phyloP scores from a whole-genome alignment of 768 basidiomycete genomes.

The Suillus placidus region DNA sequence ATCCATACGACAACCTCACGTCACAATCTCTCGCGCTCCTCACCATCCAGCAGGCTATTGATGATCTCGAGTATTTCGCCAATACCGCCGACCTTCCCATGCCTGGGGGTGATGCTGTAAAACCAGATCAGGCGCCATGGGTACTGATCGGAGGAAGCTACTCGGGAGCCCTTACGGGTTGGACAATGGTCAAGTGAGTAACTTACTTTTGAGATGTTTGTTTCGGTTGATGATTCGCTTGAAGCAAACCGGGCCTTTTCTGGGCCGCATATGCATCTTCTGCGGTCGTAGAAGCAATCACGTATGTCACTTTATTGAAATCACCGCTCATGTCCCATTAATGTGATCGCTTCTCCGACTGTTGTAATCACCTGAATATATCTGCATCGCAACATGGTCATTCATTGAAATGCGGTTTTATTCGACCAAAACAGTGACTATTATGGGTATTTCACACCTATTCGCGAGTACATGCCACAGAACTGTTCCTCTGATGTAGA shows the following conservation, averaged over 20 bases:
- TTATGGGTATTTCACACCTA: slow-evolving; percentile 66
- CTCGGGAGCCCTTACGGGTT: slow-evolving; percentile 53
- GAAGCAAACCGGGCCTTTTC: slow-evolving; percentile 43
- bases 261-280: slow-evolving; percentile 49
- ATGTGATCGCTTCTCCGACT: background rate
- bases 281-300: slow-evolving; percentile 48
- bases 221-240: background rate
- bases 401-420: background rate
- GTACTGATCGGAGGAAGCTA: slow-evolving; percentile 48
- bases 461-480: slow-evolving; percentile 63
- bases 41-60: slow-evolving; percentile 75
- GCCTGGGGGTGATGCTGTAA: slow-evolving; percentile 63
- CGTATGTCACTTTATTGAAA: slow-evolving; percentile 30
- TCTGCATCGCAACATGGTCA: background rate
- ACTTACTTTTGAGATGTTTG: background rate
- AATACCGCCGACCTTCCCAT: slow-evolving; percentile 67
- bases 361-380: background rate
- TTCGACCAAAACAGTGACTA: slow-evolving; percentile 17
- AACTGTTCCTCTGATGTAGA: slow-evolving; percentile 78
- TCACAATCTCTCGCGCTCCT: slow-evolving; percentile 58
- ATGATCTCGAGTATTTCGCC: slow-evolving; percentile 72
- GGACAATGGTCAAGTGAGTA: slow-evolving; percentile 68
- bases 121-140: slow-evolving; percentile 52
- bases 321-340: background rate
- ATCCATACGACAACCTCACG: slow-evolving; percentile 63